Percentiles rank a stretch among this genome's conserved stretches.
phyloP scores from a whole-genome alignment of 805 yeast genomes.

The Candida xyloterini region DNA sequence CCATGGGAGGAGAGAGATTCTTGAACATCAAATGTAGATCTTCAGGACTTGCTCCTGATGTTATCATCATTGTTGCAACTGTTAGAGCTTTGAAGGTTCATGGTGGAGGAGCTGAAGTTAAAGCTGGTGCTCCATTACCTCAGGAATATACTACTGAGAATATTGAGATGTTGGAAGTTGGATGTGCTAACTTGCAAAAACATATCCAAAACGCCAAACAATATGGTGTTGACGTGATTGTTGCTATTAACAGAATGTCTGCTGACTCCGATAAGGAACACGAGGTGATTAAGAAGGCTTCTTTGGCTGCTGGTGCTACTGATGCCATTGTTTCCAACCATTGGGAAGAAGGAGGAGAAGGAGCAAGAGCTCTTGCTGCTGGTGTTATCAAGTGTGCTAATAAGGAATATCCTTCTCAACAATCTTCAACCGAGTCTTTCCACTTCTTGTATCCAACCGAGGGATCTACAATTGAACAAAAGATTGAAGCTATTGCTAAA shows the following conservation, averaged over 20 bases:
- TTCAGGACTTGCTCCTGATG: conserved; percentile 83
- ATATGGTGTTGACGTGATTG: conserved; percentile 90
- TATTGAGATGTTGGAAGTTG: conserved; percentile 69
- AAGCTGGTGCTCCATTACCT: conserved; percentile 88
- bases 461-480: conserved; percentile 67
- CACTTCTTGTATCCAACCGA: conserved; percentile 68
- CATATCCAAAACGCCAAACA: conserved; percentile 82
- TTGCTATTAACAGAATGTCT: conserved; percentile 86
- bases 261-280: conserved; percentile 81
- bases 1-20: conserved; percentile 99
- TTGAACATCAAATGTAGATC: conserved; percentile 93
- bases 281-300: conserved; percentile 72
- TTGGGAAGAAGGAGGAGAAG: conserved; percentile 94
- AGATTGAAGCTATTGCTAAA: conserved; percentile 72
- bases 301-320: conserved; percentile 87
- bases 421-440: conserved; percentile 42
- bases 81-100: conserved; percentile 95
- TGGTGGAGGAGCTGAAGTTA: conserved; percentile 96
- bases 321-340: conserved; percentile 90
- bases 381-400: conserved; percentile 74
- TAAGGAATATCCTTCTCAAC: conserved; percentile 37
- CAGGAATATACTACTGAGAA: conserved; percentile 77
- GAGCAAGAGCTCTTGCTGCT: conserved; percentile 80
- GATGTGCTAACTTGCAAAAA: conserved; percentile 85
- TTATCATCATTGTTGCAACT: conserved; percentile 91